Base-by-base conservation (phyloP, 2,329 filamentous ascomycete genomes). In the Trematosphaeria pertusa region DNA sequence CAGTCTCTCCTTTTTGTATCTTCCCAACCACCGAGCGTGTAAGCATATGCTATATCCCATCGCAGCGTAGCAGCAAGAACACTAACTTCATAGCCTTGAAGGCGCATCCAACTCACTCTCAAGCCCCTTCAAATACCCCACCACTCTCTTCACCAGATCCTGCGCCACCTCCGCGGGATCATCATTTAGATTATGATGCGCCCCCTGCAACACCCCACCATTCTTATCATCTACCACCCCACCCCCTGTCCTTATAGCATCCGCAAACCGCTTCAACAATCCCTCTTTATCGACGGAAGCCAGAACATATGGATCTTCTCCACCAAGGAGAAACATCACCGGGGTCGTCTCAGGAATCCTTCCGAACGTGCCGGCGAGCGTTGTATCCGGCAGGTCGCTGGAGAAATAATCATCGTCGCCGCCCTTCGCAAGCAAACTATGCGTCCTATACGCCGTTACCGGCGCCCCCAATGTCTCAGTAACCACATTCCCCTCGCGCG, bases 401-500 rank as follows among this genome's bases (percentile, higher is more conserved):
- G 88, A 92, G 73, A 96, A 96, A 64, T 88, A 90, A 67, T 96
- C 92, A 67, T 97, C 92, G 48, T 89, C 87, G 8, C 87, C 88
- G 4, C 84, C 78, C 39, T 76, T 71, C 17, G 78, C 81, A 0
- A 79, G 74, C 5, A 88, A 72, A 36, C 81, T 83, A 26, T 86
- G 64, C 67, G 84, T 87, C 32, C 86, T 68, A 35, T 74, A 73
- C 6, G 85, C 82, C n/a, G 74, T 79, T 4, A 87, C 70, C 0
- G 81, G 79, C 0, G 73, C 73, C 34, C 67, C 59, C 26, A 69
- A 48, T 47, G 57, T 33, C 46, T 60, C 20, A 1, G 50, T 30
- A 50, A 76, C 31, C 46, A 58, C 9, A 49, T 64, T 56, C 33
- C 60, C 39, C 50, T 72, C 26, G 56, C 51, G 9, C 38, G 78